Evolutionary conservation across 1,284 basidiomycete species (phyloP).

Genomic region (Ustilago nuda): DNA sequence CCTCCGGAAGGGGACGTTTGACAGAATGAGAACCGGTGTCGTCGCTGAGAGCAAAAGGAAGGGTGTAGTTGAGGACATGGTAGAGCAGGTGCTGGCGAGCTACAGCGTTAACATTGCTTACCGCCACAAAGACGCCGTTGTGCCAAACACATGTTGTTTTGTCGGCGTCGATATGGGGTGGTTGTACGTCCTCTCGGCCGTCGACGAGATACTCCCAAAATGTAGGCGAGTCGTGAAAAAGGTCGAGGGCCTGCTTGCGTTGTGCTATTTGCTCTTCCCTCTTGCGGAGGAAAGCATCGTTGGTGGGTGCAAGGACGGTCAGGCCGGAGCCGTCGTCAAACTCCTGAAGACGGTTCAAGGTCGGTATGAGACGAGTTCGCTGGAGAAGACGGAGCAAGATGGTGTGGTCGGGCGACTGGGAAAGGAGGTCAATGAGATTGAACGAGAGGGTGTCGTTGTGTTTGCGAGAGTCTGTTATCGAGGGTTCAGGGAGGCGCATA

Average conservation of each 20-base stretch:
- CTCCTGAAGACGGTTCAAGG: conserved; percentile 80
- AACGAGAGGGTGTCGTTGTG: conserved; percentile 30
- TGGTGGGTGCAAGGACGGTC: conserved; percentile 94
- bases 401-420: conserved; percentile 80
- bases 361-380: conserved; percentile 86
- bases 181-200: background rate
- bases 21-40: conserved; percentile 72
- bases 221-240: background rate
- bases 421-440: conserved; percentile 84
- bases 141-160: conserved; percentile 26
- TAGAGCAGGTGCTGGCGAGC: conserved; percentile 93
- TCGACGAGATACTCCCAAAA: conserved; percentile 44
- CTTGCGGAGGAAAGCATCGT: conserved; percentile 71
- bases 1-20: conserved; percentile 76
- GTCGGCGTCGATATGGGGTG: background rate
- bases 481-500: conserved; percentile 15
- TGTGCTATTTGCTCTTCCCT: conserved; percentile 25
- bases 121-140: conserved; percentile 20
- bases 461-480: conserved; percentile 12
- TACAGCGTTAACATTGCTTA: conserved; percentile 80
- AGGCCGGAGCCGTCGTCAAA: conserved; percentile 73
- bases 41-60: conserved; percentile 69
- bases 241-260: conserved; percentile 7
- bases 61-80: conserved; percentile 88
- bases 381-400: conserved; percentile 85